Evolutionary conservation across 164 flowering plant species (phyloP).

Genomic region (Warburgia ugandensis): DNA sequence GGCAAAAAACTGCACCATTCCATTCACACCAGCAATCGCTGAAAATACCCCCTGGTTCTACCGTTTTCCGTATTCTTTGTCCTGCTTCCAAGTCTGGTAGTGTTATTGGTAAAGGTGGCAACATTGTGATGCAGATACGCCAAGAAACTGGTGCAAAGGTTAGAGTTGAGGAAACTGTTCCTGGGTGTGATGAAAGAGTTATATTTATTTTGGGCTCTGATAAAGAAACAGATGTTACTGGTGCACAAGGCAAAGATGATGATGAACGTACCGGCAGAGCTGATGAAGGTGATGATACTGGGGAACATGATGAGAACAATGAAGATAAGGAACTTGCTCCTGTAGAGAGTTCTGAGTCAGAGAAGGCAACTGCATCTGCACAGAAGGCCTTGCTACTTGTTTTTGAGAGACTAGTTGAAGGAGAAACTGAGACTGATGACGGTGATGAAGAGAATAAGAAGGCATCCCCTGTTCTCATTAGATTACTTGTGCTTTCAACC

Average conservation of each 20-base stretch:
- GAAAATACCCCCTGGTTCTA: constrained; percentile 23
- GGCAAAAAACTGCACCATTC: constrained; percentile 32
- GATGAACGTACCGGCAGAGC: no score
- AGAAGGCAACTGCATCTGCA: constrained; percentile 36
- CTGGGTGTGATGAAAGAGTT: constrained; percentile 81
- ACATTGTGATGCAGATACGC: constrained; percentile 44
- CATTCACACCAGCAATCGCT: constrained; percentile 21
- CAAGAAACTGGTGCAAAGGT: constrained; percentile 71
- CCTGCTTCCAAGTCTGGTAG: constrained; percentile 53
- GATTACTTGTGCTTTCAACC: constrained; percentile 68
- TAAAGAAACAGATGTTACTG: constrained; percentile 31
- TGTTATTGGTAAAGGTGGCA: constrained; percentile 66
- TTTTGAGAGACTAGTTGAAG: constrained; percentile 65
- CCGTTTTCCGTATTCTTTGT: constrained; percentile 59
- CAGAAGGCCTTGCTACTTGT: constrained; percentile 75
- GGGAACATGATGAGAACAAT: constrained; percentile 14
- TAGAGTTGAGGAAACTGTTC: constrained; percentile 60
- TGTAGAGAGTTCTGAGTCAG: constrained; percentile 26
- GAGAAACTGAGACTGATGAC: constrained; percentile 33
- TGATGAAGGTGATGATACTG: constrained; percentile 21
- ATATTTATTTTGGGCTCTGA: constrained; percentile 44
- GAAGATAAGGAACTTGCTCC: constrained; percentile 20
- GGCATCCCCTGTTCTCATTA: constrained; percentile 35
- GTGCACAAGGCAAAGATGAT: constrained; percentile 32
- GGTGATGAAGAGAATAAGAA: constrained; percentile 38